Conservation (phyloP, 2,329 filamentous ascomycete species). For the Xylariaceae sp. region DNA sequence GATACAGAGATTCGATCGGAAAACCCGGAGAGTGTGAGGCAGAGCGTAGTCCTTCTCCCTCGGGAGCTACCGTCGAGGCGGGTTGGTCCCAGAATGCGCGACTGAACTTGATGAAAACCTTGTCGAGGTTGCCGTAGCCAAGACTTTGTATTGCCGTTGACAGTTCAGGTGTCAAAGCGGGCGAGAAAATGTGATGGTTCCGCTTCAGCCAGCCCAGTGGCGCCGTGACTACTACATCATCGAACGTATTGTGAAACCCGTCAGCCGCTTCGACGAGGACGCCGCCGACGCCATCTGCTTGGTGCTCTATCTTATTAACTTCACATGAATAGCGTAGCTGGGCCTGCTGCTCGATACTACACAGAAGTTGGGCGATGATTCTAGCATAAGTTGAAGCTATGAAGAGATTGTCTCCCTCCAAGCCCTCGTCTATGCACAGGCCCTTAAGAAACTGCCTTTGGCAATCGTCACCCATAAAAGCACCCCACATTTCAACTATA, state of each 20-base stretch:
- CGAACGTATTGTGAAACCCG: background rate
- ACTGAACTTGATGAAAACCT: background rate
- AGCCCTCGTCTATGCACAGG: background rate
- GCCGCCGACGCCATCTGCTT: background rate
- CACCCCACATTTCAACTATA: background rate
- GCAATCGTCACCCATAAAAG: background rate
- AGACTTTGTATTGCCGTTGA: background rate
- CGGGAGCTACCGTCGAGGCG: background rate
- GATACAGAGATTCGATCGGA: background rate
- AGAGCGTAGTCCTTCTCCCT: background rate
- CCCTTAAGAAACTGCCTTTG: background rate
- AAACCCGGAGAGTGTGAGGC: too few species aligned
- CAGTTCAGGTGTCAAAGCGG: background rate
- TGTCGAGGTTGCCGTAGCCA: background rate
- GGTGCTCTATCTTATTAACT: background rate
- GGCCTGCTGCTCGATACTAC: background rate
- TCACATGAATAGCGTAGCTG: background rate
- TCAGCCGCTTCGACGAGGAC: background rate
- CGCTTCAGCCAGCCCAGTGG: background rate
- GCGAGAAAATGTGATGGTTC: background rate
- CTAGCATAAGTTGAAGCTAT: background rate
- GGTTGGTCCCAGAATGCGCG: background rate
- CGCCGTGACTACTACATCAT: background rate
- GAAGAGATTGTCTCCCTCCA: background rate
- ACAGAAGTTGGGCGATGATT: background rate